Evolutionary conservation across 768 basidiomycete genomes (phyloP).

Genomic region (Podaxis sp.): DNA sequence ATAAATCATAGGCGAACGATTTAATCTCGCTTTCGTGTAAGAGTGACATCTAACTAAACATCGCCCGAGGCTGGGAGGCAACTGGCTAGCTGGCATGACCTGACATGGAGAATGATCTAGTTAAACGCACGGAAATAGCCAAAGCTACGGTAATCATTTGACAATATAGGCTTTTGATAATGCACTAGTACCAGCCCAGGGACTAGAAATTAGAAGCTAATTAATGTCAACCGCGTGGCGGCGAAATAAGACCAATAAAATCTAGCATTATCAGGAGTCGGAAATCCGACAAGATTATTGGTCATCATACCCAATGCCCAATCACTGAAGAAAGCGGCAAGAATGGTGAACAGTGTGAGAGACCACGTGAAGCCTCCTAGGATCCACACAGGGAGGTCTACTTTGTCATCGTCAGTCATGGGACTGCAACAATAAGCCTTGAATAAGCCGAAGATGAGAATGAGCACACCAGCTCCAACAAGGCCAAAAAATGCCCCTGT

Average conservation of each 20-base stretch:
- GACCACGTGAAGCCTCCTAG: neutral
- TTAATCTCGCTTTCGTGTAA: too few relatives aligned
- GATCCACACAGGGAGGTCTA: neutral
- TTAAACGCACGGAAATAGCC: too few relatives aligned
- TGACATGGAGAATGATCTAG: too few relatives aligned
- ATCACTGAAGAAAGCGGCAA: conserved; percentile 15
- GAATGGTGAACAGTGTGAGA: conserved; percentile 11
- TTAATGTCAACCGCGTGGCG: neutral
- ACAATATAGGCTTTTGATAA: too few relatives aligned
- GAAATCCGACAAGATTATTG: conserved; percentile 12
- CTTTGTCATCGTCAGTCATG: too few relatives aligned
- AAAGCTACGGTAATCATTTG: too few relatives aligned
- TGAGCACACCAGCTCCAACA: neutral
- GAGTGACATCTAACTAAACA: too few relatives aligned
- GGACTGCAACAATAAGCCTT: too few relatives aligned
- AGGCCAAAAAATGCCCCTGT: neutral
- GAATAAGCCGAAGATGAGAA: neutral
- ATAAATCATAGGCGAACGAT: neutral
- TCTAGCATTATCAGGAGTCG: conserved; percentile 12
- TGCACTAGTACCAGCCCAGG: too few relatives aligned
- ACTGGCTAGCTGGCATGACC: too few relatives aligned
- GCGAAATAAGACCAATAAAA: conserved; percentile 10
- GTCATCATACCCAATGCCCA: conserved; percentile 17
- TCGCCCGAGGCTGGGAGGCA: too few relatives aligned
- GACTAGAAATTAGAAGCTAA: neutral